A percentile compares a stretch with the other conserved stretches of the same genome.
Conservation (phyloP, 345 rosid species). For the Citrus mangshanensis region DNA sequence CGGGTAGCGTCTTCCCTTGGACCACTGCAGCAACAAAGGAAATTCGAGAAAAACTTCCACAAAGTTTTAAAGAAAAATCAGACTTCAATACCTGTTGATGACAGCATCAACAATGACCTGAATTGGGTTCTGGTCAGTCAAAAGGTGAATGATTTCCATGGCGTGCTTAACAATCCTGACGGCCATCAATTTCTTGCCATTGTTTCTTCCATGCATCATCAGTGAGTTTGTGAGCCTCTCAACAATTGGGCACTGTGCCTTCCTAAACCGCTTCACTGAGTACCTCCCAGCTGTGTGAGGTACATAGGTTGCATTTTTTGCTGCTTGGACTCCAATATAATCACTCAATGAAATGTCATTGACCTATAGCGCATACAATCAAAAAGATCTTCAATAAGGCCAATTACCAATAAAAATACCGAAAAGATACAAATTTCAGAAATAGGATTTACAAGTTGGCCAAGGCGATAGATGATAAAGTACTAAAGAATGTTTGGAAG, state of each 20-base stretch:
- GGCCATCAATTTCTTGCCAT: slow-evolving; percentile 90
- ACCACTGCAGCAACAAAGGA: slow-evolving; percentile 44
- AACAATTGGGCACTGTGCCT: slow-evolving; percentile 92
- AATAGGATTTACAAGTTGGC: neutral
- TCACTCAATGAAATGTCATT: slow-evolving; percentile 65
- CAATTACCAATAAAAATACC: neutral
- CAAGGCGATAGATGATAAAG: neutral
- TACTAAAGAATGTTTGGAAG: too few species aligned
- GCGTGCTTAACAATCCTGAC: slow-evolving; percentile 83
- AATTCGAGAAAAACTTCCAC: neutral
- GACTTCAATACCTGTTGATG: slow-evolving; percentile 61
- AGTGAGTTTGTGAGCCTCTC: slow-evolving; percentile 95
- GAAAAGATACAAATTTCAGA: neutral
- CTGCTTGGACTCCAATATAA: slow-evolving; percentile 67
- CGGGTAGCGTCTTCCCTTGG: slow-evolving; percentile 97
- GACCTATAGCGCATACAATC: slow-evolving; percentile 32
- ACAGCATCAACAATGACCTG: slow-evolving; percentile 92
- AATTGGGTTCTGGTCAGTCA: slow-evolving; percentile 80
- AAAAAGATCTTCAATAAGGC: neutral
- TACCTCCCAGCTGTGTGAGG: slow-evolving; percentile 97
- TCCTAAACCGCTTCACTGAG: slow-evolving; percentile 87
- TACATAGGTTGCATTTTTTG: slow-evolving; percentile 78
- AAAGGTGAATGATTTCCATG: slow-evolving; percentile 86
- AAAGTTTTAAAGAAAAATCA: neutral
- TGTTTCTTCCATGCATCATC: slow-evolving; percentile 96